Evolutionary conservation across 257 asterid genomes (phyloP).

Genomic region (Fraxinus anomala): DNA sequence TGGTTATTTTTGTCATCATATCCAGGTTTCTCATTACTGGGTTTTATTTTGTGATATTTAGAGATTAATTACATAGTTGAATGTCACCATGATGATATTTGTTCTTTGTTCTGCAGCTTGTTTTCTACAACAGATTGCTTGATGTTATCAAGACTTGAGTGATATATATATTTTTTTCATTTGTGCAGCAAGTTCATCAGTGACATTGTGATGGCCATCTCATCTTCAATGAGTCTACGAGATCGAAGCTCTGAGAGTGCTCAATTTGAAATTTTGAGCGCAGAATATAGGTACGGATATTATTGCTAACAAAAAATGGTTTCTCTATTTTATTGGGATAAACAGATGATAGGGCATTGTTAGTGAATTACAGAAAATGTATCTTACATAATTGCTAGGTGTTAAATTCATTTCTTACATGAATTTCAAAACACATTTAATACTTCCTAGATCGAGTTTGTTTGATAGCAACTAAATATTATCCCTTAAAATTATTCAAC

Average conservation of each 20-base stretch:
- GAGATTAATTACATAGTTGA: background rate
- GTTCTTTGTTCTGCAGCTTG: slow-evolving; percentile 14
- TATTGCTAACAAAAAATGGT: slow-evolving; percentile 17
- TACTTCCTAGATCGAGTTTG: too few relatives aligned
- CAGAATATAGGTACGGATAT: slow-evolving; percentile 71
- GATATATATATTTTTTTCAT: slow-evolving; percentile 11
- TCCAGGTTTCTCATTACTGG: background rate
- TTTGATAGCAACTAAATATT: too few relatives aligned
- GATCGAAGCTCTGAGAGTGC: slow-evolving; percentile 93
- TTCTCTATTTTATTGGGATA: background rate
- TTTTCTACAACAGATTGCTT: slow-evolving; percentile 23
- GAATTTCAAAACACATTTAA: too few relatives aligned
- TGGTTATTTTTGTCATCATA: slow-evolving; percentile 12
- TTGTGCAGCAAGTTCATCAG: slow-evolving; percentile 84
- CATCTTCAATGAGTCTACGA: slow-evolving; percentile 80
- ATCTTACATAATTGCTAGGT: background rate
- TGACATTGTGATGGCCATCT: slow-evolving; percentile 78
- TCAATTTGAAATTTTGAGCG: slow-evolving; percentile 82
- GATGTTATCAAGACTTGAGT: slow-evolving; percentile 19
- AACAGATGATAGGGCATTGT: background rate
- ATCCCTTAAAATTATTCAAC: too few relatives aligned
- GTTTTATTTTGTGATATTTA: slow-evolving; percentile 1
- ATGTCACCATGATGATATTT: background rate
- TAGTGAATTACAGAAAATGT: too few relatives aligned
- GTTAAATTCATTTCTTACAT: background rate